Base-by-base conservation (phyloP, 441 rosid genomes). In the Adansonia madagascariensis region DNA sequence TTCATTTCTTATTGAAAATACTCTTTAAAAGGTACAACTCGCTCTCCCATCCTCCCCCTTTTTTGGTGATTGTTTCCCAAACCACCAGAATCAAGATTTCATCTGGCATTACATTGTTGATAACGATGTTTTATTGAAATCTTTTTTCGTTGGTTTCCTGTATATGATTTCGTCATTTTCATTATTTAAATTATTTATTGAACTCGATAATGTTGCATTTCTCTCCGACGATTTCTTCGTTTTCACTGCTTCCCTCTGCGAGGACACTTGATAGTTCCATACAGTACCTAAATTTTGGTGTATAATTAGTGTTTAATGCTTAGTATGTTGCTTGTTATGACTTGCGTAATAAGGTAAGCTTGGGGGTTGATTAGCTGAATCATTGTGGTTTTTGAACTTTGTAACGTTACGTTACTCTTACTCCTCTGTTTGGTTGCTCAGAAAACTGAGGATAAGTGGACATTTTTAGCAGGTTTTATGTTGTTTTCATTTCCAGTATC, bases 401-500 rank as follows among this genome's bases (percentile, higher is more conserved):
- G 44, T 70, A 8, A 55, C 10, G 55, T 35, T 71, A 35, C 50
- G 17, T 35, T 35, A 55, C 12, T 39, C 12, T 22, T 66, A 35
- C 17, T 22, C 4, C n/a, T 8, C 20, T 49, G 72, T 39, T 77
- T 66, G 66, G 52, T 73, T 71, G 69, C 60, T 71, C 76, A 44
- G 62, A 56, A 75, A 80, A 53, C 46, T 22, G 9, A 69, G 70
- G 31, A 7, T 24, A 56, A 15, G 7, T 59, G 65, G n/a, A 22
- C 8, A 43, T 44, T 59, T 27, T 44, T 22, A 14, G 22, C 60
- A 7, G 77, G 60, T 74, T 46, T 44, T 27, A 27, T 74, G 77
- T 47, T 46, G 77, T 61, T 61, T 74, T 74, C 70, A 74, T 60
- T 74, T 59, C 69, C 66, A 4, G 59, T 24, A 47, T 62, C 60